A percentile compares a stretch with the other conserved stretches of the same genome.
Evolutionary conservation across 768 basidiomycete genomes (phyloP).

Genomic region (Tylopilus balloui): DNA sequence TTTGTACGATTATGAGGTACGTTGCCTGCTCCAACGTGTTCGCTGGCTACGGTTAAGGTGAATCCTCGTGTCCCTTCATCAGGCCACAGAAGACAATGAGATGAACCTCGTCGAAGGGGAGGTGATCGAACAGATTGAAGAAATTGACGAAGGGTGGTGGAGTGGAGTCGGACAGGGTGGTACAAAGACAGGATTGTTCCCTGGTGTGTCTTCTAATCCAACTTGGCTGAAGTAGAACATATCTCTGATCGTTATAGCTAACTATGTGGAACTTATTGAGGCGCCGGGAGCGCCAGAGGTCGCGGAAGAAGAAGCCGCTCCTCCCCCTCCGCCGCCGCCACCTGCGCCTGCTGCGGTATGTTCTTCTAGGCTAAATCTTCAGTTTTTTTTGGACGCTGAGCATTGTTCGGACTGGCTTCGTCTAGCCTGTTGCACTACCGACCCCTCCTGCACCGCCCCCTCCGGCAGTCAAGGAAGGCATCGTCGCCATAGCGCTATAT

Average conservation of each 20-base stretch:
- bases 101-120: conserved; percentile 78
- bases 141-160: conserved; percentile 93
- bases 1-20: conserved; percentile 74
- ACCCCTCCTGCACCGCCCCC: conserved; percentile 43
- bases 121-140: conserved; percentile 74
- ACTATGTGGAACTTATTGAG: conserved; percentile 81
- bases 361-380: not conserved
- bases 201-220: conserved; percentile 44
- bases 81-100: conserved; percentile 86
- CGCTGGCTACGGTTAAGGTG: not conserved
- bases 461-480: conserved; percentile 54
- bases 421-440: conserved; percentile 30
- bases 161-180: conserved; percentile 66
- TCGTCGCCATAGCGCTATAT: conserved; percentile 62
- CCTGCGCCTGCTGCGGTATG: conserved; percentile 41
- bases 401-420: not conserved
- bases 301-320: conserved; percentile 40
- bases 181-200: conserved; percentile 74
- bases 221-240: not conserved
- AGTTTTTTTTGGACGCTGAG: not conserved
- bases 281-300: conserved; percentile 36
- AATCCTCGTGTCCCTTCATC: not conserved
- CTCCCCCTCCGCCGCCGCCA: conserved; percentile 57
- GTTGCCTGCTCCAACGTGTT: not conserved
- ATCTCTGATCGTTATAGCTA: conserved; percentile 43